Percentiles rank a stretch among this genome's conserved stretches.
Conservation (phyloP, 345 rosid genomes). For the Pistacia atlantica region DNA sequence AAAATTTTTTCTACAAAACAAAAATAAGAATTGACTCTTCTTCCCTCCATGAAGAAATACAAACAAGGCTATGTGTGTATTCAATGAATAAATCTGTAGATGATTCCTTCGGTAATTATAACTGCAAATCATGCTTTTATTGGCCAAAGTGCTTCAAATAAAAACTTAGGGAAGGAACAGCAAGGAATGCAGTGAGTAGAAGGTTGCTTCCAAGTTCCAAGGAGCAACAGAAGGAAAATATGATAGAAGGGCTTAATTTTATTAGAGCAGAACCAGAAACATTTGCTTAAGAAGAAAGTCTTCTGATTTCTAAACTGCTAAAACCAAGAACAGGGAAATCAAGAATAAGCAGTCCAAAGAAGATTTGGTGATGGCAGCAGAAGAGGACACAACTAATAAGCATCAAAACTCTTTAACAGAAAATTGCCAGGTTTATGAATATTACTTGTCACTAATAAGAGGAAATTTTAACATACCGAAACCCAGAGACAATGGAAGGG, state of each 20-base stretch:
- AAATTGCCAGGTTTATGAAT: not conserved
- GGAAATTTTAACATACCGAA: conserved; percentile 48
- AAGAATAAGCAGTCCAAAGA: not conserved
- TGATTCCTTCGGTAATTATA: not conserved
- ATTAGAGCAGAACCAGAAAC: not conserved
- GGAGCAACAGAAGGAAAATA: not conserved
- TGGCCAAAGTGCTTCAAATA: not conserved
- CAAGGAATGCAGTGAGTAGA: not conserved
- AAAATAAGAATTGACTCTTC: not conserved
- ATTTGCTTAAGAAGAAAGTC: too few relatives aligned
- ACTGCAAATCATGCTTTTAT: not conserved
- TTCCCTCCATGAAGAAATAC: not conserved
- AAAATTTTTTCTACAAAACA: not conserved
- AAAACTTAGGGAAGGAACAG: not conserved
- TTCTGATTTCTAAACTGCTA: not conserved
- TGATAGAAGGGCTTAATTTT: not conserved
- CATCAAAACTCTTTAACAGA: not conserved
- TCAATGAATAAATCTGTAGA: not conserved
- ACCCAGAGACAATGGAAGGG: conserved; percentile 66
- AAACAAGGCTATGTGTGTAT: not conserved
- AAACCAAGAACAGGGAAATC: not conserved
- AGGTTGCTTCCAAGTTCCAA: not conserved
- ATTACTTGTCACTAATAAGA: not conserved
- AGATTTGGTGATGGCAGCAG: not conserved
- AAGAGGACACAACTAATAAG: not conserved